Percentiles rank a stretch among this genome's conserved stretches.
Evolutionary conservation across 768 basidiomycete genomes (phyloP).

Genomic region (Pholiota molesta): DNA sequence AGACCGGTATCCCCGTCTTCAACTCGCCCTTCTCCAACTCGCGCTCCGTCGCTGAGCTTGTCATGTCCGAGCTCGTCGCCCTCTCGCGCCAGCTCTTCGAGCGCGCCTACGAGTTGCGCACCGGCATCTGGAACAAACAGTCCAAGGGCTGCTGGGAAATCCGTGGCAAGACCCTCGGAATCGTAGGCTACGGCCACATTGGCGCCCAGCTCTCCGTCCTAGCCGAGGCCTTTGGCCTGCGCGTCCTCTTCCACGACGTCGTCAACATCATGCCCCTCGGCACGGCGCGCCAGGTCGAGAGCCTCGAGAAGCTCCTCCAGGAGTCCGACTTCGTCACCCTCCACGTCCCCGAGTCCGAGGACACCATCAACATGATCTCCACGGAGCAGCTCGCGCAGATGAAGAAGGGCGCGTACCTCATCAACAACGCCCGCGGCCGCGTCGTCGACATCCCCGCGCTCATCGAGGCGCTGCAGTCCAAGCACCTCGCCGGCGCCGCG

Average conservation of each 20-base stretch:
- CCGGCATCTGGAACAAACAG: conserved; percentile 98
- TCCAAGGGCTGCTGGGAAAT: conserved; percentile 98
- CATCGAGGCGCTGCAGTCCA: conserved; percentile 77
- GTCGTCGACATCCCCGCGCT: conserved; percentile 96
- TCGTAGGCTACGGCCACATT: conserved; percentile 98
- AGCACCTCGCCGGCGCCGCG: conserved; percentile 85
- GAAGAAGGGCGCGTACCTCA: conserved; percentile 94
- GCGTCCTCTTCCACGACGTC: conserved; percentile 94
- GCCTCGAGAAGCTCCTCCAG: conserved; percentile 69
- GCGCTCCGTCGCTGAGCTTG: conserved; percentile 97
- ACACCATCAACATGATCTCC: conserved; percentile 95
- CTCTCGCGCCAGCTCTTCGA: conserved; percentile 94
- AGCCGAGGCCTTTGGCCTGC: conserved; percentile 94
- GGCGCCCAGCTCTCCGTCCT: conserved; percentile 97
- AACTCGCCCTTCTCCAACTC: conserved; percentile 99
- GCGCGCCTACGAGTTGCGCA: conserved; percentile 83
- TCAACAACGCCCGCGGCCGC: conserved; percentile 96
- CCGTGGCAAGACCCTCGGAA: conserved; percentile 96
- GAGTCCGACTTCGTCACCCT: conserved; percentile 93
- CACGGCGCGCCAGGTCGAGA: conserved; percentile 87
- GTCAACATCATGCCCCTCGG: conserved; percentile 98
- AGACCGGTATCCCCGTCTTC: conserved; percentile 95
- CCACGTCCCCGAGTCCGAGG: conserved; percentile 95
- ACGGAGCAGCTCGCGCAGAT: conserved; percentile 77
- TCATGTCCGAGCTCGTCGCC: conserved; percentile 90